Evolutionary conservation across 2,329 filamentous ascomycete species (phyloP), one percentile per base, ranked within the genome.

Genomic region (Venturia pyrina): DNA sequence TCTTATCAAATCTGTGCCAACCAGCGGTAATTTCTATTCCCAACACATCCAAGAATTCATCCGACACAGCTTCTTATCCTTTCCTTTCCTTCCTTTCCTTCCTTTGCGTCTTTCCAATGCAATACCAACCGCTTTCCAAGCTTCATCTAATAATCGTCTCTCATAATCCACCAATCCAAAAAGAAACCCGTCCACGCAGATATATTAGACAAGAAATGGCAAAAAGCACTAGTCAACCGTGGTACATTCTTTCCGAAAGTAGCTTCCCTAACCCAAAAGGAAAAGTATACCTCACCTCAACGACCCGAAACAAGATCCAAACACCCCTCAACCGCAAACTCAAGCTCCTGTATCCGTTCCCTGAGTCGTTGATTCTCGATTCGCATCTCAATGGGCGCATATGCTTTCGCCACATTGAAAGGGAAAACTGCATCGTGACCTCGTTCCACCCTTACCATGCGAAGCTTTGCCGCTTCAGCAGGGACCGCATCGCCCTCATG

Each of bases 281-380:
- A 3, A 11, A 40, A 40, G 11, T 8, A 17, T 24, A 7, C 44
- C 7, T 50, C n/a, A 24, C 46, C 46, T 24, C 46, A 50, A 10
- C n/a, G 44, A 21, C 44, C 19, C 19, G 44, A 60, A 56, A 65
- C 21, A n/a, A 65, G 48, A 28, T 46, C 66, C 63, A 67, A 34
- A 32, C 61, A 65, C 17, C 40, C 63, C n/a, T 67, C 66, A 1
- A 67, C 57, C 21, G 66, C 66, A 13, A 13, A 17, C 57, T 67
- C 66, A 17, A 67, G 53, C 32, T 67, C 66, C 17, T 34, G 3
- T 3, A 67, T 63, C 57, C 66, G 53, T 32, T 37, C 40, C 57
- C 57, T 48, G 0, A 67, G 34, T 24, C 24, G 28, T 34, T 53
- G 48, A n/a, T 67, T 67, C 63, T 67, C 66, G n/a, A 28, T 46